These are phyloP conservation scores for Epichloe gansuensis DNA, from an alignment of 2,329 filamentous ascomycete genomes.

Conservation along the genomic window DNA sequence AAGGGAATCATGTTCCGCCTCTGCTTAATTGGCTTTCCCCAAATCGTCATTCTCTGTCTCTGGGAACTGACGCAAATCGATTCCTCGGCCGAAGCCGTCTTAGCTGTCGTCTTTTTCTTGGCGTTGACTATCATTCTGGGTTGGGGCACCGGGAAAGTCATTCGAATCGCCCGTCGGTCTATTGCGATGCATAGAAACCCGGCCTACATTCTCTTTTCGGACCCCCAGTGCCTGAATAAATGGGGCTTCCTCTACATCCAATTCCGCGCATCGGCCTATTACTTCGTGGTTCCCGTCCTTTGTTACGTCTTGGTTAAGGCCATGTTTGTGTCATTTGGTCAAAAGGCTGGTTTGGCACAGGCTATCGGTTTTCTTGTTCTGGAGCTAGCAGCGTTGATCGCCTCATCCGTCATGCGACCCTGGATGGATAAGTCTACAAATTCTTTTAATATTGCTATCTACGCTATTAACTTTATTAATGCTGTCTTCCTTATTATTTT, in stretches of 20 bases:
- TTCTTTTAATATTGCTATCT: slow-evolving; percentile 86
- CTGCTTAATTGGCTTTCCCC: slow-evolving; percentile 78
- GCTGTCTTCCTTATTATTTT: slow-evolving; percentile 80
- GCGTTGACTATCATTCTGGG: slow-evolving; percentile 62
- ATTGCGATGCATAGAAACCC: slow-evolving; percentile 51
- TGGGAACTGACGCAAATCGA: slow-evolving; percentile 85
- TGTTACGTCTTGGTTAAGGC: slow-evolving; percentile 72
- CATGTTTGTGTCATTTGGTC: slow-evolving; percentile 73
- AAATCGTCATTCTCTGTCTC: slow-evolving; percentile 77
- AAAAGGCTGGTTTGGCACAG: slow-evolving; percentile 57
- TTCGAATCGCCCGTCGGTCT: slow-evolving; percentile 74
- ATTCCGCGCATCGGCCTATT: slow-evolving; percentile 89
- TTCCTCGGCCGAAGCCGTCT: slow-evolving; percentile 72
- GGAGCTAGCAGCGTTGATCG: slow-evolving; percentile 65
- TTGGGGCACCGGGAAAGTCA: slow-evolving; percentile 82
- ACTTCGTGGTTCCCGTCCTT: slow-evolving; percentile 74
- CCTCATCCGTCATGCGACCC: slow-evolving; percentile 66
- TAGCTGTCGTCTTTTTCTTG: slow-evolving; percentile 78
- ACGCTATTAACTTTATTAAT: slow-evolving; percentile 78
- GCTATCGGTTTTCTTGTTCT: slow-evolving; percentile 75
- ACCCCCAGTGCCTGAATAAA: slow-evolving; percentile 81
- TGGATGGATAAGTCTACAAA: slow-evolving; percentile 99
- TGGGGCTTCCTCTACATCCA: slow-evolving; percentile 97
- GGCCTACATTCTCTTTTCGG: slow-evolving; percentile 89
- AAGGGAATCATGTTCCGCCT: slow-evolving; percentile 89